Evolutionary conservation across 768 basidiomycete species (phyloP).

Genomic region (Pleurotus salmoneostramineus): DNA sequence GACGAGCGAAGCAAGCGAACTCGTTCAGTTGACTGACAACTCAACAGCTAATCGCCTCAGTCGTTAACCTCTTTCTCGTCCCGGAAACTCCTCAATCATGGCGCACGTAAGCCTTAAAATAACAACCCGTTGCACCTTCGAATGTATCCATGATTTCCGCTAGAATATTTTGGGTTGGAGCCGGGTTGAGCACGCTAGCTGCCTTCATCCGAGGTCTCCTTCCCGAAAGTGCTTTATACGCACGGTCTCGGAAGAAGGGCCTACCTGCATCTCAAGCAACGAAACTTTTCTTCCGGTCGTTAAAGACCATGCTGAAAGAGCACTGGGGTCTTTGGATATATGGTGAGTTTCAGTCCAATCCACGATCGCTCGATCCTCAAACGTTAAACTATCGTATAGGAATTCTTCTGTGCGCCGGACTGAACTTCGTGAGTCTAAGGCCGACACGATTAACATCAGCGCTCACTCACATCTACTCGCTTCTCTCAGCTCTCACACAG

Average conservation of each 20-base stretch:
- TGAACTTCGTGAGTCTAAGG: slow-evolving; percentile 10
- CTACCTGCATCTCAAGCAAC: slow-evolving; percentile 34
- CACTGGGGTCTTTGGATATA: slow-evolving; percentile 65
- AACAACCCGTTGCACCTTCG: no score
- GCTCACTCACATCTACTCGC: not conserved
- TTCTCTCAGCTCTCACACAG: slow-evolving; percentile 10
- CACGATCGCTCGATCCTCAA: not conserved
- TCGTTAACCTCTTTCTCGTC: slow-evolving; percentile 17
- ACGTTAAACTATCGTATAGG: slow-evolving; percentile 1
- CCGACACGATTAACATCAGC: not conserved
- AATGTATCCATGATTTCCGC: no score
- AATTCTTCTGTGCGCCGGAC: slow-evolving; percentile 7
- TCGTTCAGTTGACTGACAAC: not conserved
- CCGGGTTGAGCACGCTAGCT: slow-evolving; percentile 47
- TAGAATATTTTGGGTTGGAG: slow-evolving; percentile 54
- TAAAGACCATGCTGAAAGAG: slow-evolving; percentile 49
- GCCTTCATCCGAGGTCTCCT: slow-evolving; percentile 48
- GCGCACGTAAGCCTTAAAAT: slow-evolving; percentile 13
- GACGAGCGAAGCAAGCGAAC: not conserved
- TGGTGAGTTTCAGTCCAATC: slow-evolving; percentile 8
- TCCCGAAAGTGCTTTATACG: slow-evolving; percentile 58
- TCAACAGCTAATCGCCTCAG: slow-evolving; percentile 11
- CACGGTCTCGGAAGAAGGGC: slow-evolving; percentile 34
- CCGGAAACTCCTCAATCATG: slow-evolving; percentile 15
- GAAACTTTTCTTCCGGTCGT: slow-evolving; percentile 50